phyloP scores from a whole-genome alignment of 83 land plant species.

The Thuja plicata region DNA sequence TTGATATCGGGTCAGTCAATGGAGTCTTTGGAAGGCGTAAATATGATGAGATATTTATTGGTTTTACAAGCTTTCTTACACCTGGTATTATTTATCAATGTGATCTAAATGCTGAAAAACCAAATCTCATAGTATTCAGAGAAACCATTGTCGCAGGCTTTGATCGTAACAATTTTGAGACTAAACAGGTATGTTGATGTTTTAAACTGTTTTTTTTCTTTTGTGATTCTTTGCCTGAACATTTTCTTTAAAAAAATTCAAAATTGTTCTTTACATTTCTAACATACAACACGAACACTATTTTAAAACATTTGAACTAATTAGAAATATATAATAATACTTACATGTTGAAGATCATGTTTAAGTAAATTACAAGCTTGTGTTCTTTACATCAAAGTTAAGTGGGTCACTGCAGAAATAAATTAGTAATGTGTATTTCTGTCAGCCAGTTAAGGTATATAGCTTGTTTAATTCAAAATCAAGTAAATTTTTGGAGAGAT shows the following conservation, averaged over 20 bases:
- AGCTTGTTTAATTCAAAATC: background rate
- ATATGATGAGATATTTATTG: slow-evolving; percentile 72
- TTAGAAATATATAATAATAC: background rate
- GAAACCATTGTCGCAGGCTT: slow-evolving; percentile 77
- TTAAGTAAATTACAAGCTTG: background rate
- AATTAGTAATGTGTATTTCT: background rate
- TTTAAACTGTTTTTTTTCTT: slow-evolving; percentile 2
- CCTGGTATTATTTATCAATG: slow-evolving; percentile 89
- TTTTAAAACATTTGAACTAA: background rate
- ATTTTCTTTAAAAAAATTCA: background rate
- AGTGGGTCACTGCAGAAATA: background rate
- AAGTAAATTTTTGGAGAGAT: background rate
- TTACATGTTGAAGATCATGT: background rate
- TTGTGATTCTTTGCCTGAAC: background rate
- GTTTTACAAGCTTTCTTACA: slow-evolving; percentile 85
- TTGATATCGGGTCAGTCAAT: slow-evolving; percentile 83
- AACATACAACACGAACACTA: background rate
- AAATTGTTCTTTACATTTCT: background rate
- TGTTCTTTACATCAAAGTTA: background rate
- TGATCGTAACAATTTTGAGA: slow-evolving; percentile 70
- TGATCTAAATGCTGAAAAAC: slow-evolving; percentile 50
- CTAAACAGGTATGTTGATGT: slow-evolving; percentile 63
- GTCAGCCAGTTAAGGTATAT: background rate
- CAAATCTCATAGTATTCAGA: slow-evolving; percentile 62
- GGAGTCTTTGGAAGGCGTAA: slow-evolving; percentile 70